Evolutionary conservation across 208 protist genomes (phyloP).

Genomic region (Wallacemonas collosoma): DNA sequence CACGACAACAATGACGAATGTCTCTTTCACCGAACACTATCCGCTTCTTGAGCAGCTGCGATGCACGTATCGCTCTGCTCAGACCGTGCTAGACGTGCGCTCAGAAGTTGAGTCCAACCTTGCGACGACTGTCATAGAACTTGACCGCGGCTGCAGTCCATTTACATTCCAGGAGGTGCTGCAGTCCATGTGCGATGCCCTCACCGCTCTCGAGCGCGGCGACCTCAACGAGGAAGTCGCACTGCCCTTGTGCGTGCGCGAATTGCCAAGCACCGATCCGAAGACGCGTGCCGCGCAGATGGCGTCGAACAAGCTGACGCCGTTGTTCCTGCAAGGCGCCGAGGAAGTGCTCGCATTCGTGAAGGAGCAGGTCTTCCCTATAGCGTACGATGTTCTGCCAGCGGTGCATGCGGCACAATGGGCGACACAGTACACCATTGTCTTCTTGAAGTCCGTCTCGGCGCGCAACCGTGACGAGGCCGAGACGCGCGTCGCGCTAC

Average conservation of each 20-base stretch:
- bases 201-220: constrained; percentile 69
- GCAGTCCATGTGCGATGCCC: constrained; percentile 41
- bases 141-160: constrained; percentile 49
- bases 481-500: constrained; percentile 52
- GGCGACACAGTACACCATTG: constrained; percentile 87
- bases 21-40: not conserved
- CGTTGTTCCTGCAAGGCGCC: constrained; percentile 52
- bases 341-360: constrained; percentile 65
- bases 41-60: constrained; percentile 35
- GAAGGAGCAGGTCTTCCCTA: constrained; percentile 40
- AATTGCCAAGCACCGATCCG: constrained; percentile 15
- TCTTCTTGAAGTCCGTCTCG: constrained; percentile 60
- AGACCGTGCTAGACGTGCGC: constrained; percentile 34
- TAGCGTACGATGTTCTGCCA: constrained; percentile 42
- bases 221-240: constrained; percentile 34
- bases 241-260: constrained; percentile 40
- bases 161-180: constrained; percentile 61
- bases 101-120: constrained; percentile 71
- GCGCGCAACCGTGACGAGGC: constrained; percentile 58
- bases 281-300: constrained; percentile 11
- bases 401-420: constrained; percentile 73
- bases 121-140: constrained; percentile 35
- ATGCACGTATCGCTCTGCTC: constrained; percentile 27
- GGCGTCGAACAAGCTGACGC: constrained; percentile 15
- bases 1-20: not conserved